These are phyloP conservation scores for Hymenoscyphus fructigenus DNA, from an alignment of 2,329 filamentous ascomycete species.

Conservation along the genomic window DNA sequence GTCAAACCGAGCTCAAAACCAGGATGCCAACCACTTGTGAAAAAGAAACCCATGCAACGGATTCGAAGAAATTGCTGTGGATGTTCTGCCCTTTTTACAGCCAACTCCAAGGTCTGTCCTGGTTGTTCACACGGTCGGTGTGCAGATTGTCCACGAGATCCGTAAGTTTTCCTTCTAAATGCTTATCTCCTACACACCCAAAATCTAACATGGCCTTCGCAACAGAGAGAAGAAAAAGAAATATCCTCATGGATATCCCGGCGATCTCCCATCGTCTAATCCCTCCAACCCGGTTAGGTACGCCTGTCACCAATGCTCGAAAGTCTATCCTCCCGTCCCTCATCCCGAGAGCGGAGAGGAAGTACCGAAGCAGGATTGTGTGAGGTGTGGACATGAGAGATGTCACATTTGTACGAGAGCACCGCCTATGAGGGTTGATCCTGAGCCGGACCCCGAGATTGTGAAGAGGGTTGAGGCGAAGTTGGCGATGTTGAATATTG, in stretches of 20 bases:
- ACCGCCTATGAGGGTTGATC: constrained; percentile 51
- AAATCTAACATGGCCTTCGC: constrained; percentile 16
- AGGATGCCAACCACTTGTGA: constrained; percentile 69
- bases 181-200: neutral
- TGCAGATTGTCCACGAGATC: constrained; percentile 76
- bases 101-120: constrained; percentile 61
- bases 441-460: constrained; percentile 60
- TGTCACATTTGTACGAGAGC: constrained; percentile 57
- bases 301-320: constrained; percentile 63
- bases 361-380: constrained; percentile 47
- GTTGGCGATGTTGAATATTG: constrained; percentile 38
- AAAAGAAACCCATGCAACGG: constrained; percentile 69
- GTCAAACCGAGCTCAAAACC: constrained; percentile 61
- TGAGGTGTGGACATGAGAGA: constrained; percentile 59
- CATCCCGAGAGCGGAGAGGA: constrained; percentile 23
- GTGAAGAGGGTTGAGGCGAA: constrained; percentile 57
- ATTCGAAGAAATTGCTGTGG: constrained; percentile 75
- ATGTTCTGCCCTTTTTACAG: constrained; percentile 63
- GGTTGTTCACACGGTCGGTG: constrained; percentile 73
- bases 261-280: constrained; percentile 47
- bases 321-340: constrained; percentile 49
- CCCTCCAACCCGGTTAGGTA: constrained; percentile 47
- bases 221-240: constrained; percentile 63
- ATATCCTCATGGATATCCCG: constrained; percentile 69
- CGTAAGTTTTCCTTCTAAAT: constrained; percentile 52